Percentiles rank a stretch among this genome's conserved stretches.
phyloP scores from a whole-genome alignment of 305 asterid species.

The Nicotiana rustica region DNA sequence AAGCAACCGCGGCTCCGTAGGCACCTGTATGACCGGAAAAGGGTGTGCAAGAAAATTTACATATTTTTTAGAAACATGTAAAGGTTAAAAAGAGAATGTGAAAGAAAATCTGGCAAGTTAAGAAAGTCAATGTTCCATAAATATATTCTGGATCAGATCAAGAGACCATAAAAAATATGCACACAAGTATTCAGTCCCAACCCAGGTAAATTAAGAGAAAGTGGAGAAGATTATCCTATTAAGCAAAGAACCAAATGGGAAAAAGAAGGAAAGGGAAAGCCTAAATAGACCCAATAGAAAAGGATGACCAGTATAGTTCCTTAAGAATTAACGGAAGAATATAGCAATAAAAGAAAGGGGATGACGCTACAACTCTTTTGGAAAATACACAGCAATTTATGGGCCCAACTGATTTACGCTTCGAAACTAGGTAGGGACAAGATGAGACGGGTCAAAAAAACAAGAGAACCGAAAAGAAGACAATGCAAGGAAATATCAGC shows the following conservation, averaged over 20 bases:
- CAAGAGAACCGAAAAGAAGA: neutral
- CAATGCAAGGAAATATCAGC: neutral
- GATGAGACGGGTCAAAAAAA: conserved; percentile 17
- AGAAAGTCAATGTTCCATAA: neutral
- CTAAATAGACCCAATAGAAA: neutral
- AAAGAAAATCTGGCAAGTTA: neutral
- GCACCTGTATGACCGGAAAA: conserved; percentile 56
- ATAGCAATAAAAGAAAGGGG: neutral
- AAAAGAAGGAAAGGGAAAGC: neutral
- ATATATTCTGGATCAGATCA: neutral
- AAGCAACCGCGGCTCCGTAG: conserved; percentile 65
- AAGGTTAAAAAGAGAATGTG: conserved; percentile 12
- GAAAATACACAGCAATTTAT: neutral
- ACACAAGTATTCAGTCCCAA: neutral
- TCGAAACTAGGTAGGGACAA: neutral
- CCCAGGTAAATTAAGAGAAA: neutral
- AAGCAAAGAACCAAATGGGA: neutral
- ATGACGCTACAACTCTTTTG: neutral
- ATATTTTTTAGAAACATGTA: conserved; percentile 4
- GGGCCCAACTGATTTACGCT: neutral
- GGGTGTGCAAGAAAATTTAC: conserved; percentile 18
- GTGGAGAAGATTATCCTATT: neutral
- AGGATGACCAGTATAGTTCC: neutral
- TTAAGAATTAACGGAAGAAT: neutral
- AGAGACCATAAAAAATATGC: neutral